Evolutionary conservation across 1,139 yeast species (phyloP).

Genomic region (Geotrichum aggregatum): DNA sequence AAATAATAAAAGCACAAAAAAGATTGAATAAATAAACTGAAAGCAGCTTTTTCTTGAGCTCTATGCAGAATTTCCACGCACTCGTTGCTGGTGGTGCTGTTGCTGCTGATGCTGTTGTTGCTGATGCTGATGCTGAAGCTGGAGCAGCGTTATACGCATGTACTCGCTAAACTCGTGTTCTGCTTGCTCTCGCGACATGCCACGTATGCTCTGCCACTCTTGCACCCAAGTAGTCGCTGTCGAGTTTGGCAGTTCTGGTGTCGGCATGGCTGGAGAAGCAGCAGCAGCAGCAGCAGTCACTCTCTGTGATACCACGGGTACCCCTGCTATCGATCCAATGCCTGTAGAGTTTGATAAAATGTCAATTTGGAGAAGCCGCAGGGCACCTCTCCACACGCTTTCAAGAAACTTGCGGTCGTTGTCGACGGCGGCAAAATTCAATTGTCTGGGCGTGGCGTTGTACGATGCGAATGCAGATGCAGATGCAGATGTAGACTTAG

Average conservation of each 20-base stretch:
- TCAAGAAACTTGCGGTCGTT: not conserved
- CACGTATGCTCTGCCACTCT: slow-evolving; percentile 4
- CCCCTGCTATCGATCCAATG: not conserved
- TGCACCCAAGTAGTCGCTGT: not conserved
- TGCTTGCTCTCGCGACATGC: slow-evolving; percentile 1
- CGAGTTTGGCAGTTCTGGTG: not conserved
- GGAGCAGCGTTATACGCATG: not conserved
- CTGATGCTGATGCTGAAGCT: not conserved
- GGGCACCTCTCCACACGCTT: not conserved
- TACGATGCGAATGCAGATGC: not conserved
- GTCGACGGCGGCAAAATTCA: not conserved
- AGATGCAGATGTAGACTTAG: not conserved
- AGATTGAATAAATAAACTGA: too few species aligned
- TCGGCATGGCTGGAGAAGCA: not conserved
- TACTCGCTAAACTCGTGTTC: slow-evolving; percentile 3
- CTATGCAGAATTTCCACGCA: too few species aligned
- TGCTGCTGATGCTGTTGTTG: not conserved
- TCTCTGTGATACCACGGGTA: not conserved
- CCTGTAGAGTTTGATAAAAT: not conserved
- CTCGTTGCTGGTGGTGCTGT: not conserved
- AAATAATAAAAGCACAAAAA: too few species aligned
- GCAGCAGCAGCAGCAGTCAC: too few species aligned
- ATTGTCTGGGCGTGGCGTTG: not conserved
- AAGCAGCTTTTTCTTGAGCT: too few species aligned
- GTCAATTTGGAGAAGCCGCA: slow-evolving; percentile 1